Conservation (phyloP, 176 grass and related monocot genomes). For the Bromus sterilis region DNA sequence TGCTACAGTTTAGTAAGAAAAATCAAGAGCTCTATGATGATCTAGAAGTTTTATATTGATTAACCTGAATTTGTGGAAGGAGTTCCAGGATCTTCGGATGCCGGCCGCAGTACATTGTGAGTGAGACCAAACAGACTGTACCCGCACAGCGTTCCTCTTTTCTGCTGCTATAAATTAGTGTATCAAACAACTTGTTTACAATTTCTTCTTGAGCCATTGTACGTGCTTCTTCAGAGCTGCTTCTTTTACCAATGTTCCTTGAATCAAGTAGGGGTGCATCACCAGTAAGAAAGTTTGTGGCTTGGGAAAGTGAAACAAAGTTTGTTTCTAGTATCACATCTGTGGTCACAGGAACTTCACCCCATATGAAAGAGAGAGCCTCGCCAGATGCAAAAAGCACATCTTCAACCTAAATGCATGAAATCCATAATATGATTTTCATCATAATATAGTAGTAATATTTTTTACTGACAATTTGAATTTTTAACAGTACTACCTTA, state of each 20-base stretch:
- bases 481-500: conserved; percentile 48
- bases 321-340: conserved; percentile 84
- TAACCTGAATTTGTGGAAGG: conserved; percentile 90
- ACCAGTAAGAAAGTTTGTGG: conserved; percentile 76
- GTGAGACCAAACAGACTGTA: conserved; percentile 93
- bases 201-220: conserved; percentile 60
- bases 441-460: conserved; percentile 14
- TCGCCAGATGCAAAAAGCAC: conserved; percentile 91
- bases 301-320: conserved; percentile 77
- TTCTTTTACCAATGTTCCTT: conserved; percentile 34
- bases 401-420: conserved; percentile 71
- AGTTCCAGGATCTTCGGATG: conserved; percentile 87
- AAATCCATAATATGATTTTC: conserved; percentile 4
- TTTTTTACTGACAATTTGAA: not conserved
- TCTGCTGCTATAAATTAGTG: conserved; percentile 82
- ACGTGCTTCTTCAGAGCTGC: conserved; percentile 49
- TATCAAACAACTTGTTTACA: conserved; percentile 76
- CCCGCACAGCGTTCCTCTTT: conserved; percentile 93
- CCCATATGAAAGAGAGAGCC: conserved; percentile 97
- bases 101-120: conserved; percentile 85
- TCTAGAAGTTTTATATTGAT: not conserved
- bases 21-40: not conserved
- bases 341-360: conserved; percentile 66
- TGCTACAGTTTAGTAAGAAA: not conserved
- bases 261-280: conserved; percentile 41